These are phyloP conservation scores for Margaritispora aquatica DNA, from an alignment of 495 filamentous ascomycete species.

Conservation along the genomic window DNA sequence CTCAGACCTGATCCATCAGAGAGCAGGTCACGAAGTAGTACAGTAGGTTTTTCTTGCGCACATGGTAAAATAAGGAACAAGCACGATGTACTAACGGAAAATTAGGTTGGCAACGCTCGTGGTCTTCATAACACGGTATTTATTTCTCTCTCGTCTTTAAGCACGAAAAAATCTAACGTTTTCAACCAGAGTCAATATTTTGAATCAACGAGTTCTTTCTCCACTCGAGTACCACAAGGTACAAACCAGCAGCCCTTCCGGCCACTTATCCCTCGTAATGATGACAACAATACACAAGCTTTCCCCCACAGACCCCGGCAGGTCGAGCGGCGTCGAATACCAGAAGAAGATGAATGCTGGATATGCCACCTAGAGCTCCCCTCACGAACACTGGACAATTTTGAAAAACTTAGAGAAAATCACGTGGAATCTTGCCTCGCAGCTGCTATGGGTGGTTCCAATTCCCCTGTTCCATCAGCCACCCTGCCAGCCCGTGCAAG, in stretches of 20 bases:
- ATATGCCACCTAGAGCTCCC: conserved; percentile 78
- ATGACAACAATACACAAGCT: neutral
- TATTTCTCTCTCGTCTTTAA: neutral
- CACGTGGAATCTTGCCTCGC: conserved; percentile 75
- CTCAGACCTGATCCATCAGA: conserved; percentile 1
- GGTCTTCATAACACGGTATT: conserved; percentile 1
- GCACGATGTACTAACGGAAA: neutral
- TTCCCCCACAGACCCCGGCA: conserved; percentile 1
- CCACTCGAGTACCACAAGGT: neutral
- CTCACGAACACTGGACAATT: conserved; percentile 50
- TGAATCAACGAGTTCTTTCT: neutral
- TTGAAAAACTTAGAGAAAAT: conserved; percentile 57
- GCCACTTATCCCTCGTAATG: neutral
- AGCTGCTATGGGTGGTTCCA: neutral
- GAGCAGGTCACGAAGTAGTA: conserved; percentile 17
- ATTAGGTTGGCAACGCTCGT: conserved; percentile 7
- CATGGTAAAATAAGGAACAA: neutral
- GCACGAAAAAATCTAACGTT: neutral
- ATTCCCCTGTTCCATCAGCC: neutral
- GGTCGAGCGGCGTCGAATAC: conserved; percentile 33
- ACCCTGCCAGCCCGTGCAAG: neutral
- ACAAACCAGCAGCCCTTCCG: neutral
- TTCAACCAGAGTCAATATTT: neutral
- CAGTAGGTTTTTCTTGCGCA: conserved; percentile 14
- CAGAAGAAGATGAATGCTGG: conserved; percentile 87